Evolutionary conservation across 352 stramenopile genomes (phyloP).

Genomic region (Globisporangium ultimum): DNA sequence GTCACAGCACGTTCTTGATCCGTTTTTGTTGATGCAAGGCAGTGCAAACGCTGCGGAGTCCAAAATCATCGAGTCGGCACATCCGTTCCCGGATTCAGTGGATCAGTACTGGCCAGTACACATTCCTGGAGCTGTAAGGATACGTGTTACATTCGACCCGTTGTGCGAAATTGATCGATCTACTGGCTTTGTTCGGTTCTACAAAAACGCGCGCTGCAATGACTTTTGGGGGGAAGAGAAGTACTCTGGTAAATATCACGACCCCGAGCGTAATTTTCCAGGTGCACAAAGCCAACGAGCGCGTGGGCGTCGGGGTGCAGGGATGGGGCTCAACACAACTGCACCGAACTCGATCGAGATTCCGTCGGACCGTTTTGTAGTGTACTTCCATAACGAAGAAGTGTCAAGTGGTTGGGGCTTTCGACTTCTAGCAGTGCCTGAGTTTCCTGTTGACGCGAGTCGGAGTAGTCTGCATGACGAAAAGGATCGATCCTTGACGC

Average conservation of each 20-base stretch:
- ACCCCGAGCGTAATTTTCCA: constrained; percentile 72
- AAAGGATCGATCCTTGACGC: neutral
- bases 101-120: constrained; percentile 73
- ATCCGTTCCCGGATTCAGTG: constrained; percentile 44
- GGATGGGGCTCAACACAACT: neutral
- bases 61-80: constrained; percentile 57
- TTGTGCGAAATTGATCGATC: constrained; percentile 62
- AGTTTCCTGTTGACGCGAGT: constrained; percentile 23
- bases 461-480: neutral
- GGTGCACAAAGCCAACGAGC: constrained; percentile 56
- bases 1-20: constrained; percentile 58
- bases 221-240: constrained; percentile 69
- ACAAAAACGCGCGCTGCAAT: constrained; percentile 63
- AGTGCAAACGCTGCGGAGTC: constrained; percentile 37
- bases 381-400: constrained; percentile 69
- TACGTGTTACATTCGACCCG: constrained; percentile 75
- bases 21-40: constrained; percentile 54
- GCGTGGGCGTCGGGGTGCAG: constrained; percentile 26
- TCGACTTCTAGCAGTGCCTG: constrained; percentile 47
- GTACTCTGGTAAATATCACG: constrained; percentile 71
- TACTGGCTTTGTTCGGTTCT: constrained; percentile 64
- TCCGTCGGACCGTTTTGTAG: constrained; percentile 58
- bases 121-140: constrained; percentile 64
- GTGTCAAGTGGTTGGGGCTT: constrained; percentile 65
- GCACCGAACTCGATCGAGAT: constrained; percentile 50